Conservation (phyloP, 2,329 filamentous ascomycete species). For the Sporothrix brunneoviolacea region DNA sequence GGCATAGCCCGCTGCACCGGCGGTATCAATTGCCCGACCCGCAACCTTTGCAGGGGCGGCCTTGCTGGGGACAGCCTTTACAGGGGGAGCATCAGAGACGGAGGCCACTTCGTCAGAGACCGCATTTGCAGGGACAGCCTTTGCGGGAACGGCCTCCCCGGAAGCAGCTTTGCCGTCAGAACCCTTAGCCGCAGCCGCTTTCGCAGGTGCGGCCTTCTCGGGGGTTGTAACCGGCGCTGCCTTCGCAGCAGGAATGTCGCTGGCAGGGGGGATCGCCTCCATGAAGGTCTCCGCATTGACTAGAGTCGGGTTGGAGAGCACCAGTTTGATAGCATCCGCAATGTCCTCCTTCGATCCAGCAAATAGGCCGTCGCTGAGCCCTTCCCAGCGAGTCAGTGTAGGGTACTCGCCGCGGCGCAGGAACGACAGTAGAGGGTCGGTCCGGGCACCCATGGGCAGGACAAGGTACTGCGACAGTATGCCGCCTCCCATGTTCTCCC, state of each 20-base stretch:
- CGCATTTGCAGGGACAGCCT: neutral
- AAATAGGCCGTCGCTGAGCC: constrained; percentile 64
- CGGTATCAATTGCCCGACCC: constrained; percentile 1
- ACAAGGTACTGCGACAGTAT: constrained; percentile 72
- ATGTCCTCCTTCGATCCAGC: constrained; percentile 61
- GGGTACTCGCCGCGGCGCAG: constrained; percentile 72
- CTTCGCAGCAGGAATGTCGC: neutral
- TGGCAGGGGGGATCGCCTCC: constrained; percentile 43
- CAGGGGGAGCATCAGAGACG: neutral
- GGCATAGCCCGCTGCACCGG: neutral
- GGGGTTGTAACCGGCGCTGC: neutral
- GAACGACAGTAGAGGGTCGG: constrained; percentile 65
- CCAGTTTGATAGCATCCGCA: constrained; percentile 53
- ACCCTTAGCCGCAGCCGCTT: neutral
- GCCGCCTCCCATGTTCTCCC: constrained; percentile 84
- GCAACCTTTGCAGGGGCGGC: constrained; percentile 8
- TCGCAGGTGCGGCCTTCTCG: neutral
- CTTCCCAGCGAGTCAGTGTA: constrained; percentile 65
- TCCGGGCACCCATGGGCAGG: constrained; percentile 72
- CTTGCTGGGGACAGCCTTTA: neutral
- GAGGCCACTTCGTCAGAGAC: neutral
- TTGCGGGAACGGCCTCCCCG: neutral
- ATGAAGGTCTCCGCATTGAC: constrained; percentile 57
- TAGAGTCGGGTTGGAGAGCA: constrained; percentile 48
- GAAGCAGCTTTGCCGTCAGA: neutral